Evolutionary conservation across 2,329 filamentous ascomycete species (phyloP).

Genomic region (Aspergillus novofumigatus): DNA sequence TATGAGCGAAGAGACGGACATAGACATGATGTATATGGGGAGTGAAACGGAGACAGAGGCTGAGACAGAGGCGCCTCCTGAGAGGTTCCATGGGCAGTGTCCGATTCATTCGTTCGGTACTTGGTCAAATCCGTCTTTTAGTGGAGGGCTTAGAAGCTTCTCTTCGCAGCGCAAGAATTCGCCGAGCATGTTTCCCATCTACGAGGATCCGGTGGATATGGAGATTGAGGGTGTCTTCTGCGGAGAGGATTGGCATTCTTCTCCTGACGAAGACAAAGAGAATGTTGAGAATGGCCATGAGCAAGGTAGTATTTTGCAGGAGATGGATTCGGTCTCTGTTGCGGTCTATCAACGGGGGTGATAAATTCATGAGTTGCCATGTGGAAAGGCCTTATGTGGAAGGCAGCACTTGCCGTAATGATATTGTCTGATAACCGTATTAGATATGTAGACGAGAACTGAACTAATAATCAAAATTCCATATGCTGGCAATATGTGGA

Average conservation of each 20-base stretch:
- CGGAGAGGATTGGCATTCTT: not conserved
- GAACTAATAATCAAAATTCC: not conserved
- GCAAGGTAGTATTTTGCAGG: not conserved
- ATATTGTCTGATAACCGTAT: not conserved
- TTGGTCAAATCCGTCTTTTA: not conserved
- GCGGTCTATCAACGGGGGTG: not conserved
- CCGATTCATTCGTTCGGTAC: not conserved
- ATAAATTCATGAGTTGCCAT: not conserved
- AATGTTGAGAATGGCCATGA: conserved; percentile 6
- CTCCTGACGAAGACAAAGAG: conserved; percentile 17
- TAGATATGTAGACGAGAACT: not conserved
- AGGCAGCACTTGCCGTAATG: not conserved
- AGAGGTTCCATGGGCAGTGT: not conserved
- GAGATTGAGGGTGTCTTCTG: conserved; percentile 1
- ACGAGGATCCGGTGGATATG: conserved; percentile 16
- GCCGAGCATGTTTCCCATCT: conserved; percentile 11
- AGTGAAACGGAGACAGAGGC: not conserved
- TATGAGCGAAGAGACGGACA: not conserved
- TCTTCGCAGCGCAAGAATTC: not conserved
- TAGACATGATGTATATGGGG: not conserved
- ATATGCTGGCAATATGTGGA: not conserved
- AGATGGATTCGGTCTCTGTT: not conserved
- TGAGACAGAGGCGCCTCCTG: not conserved
- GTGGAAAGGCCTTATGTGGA: not conserved
- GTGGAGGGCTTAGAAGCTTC: not conserved